phyloP scores from a whole-genome alignment of 345 rosid genomes.

The Citrus inodora region DNA sequence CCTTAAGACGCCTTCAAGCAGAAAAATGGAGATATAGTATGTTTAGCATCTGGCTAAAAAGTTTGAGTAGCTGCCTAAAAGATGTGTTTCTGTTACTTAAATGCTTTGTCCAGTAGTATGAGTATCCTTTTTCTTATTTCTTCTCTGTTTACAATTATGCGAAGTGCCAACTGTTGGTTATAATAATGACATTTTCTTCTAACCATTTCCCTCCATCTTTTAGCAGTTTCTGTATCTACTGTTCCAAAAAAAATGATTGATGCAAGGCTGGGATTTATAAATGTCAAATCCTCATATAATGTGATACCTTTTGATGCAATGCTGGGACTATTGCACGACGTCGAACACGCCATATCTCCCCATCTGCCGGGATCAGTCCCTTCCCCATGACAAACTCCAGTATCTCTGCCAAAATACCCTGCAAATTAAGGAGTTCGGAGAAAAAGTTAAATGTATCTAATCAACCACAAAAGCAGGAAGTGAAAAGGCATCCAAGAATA shows the following conservation, averaged over 20 bases:
- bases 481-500: neutral
- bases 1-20: neutral
- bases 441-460: conserved; percentile 10
- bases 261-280: neutral
- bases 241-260: neutral
- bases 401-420: conserved; percentile 95
- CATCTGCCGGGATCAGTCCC: conserved; percentile 97
- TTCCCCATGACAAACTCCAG: conserved; percentile 96
- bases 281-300: neutral
- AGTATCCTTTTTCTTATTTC: neutral
- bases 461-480: neutral
- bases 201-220: neutral
- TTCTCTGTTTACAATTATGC: neutral
- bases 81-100: neutral
- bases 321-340: conserved; percentile 95
- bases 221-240: neutral
- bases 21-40: neutral
- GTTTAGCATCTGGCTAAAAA: neutral
- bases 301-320: conserved; percentile 73
- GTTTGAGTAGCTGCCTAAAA: neutral
- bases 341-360: conserved; percentile 90
- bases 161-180: neutral
- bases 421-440: conserved; percentile 23
- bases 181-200: neutral
- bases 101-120: neutral